Conservation (phyloP, 495 filamentous ascomycete species). For the Lepraria neglecta region DNA sequence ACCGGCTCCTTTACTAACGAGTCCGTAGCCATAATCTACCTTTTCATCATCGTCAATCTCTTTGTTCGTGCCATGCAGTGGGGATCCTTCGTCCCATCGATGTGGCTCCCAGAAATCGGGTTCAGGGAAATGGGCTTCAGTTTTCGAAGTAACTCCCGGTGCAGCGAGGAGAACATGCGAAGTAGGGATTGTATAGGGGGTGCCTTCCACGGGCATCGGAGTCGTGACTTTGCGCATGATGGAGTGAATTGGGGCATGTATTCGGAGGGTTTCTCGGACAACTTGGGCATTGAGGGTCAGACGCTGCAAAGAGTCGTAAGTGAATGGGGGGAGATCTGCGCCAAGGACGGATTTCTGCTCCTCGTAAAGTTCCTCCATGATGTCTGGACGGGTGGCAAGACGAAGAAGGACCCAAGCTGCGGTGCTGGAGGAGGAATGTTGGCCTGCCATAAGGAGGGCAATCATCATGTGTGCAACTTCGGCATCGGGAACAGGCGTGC, state of each 20-base stretch:
- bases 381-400: slow-evolving; percentile 63
- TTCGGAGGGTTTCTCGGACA: slow-evolving; percentile 73
- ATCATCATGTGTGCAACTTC: slow-evolving; percentile 92
- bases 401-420: slow-evolving; percentile 76
- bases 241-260: slow-evolving; percentile 77
- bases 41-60: slow-evolving; percentile 61
- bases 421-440: slow-evolving; percentile 79
- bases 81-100: slow-evolving; percentile 64
- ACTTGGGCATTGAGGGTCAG: slow-evolving; percentile 63
- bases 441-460: slow-evolving; percentile 80
- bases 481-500: slow-evolving; percentile 61
- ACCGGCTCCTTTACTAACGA: slow-evolving; percentile 76
- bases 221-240: slow-evolving; percentile 80
- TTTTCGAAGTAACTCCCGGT: slow-evolving; percentile 67
- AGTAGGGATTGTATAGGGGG: slow-evolving; percentile 69
- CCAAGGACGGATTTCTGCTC: slow-evolving; percentile 64
- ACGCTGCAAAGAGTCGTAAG: slow-evolving; percentile 60
- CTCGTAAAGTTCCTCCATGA: slow-evolving; percentile 68
- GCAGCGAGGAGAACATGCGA: slow-evolving; percentile 72
- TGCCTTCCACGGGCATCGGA: slow-evolving; percentile 71
- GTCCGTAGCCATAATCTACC: slow-evolving; percentile 90
- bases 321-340: slow-evolving; percentile 54
- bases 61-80: slow-evolving; percentile 41
- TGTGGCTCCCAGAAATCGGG: slow-evolving; percentile 78
- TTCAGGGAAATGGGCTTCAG: slow-evolving; percentile 70